A percentile compares a stretch with the other conserved stretches of the same genome.
These are phyloP conservation scores for Linaria vulgaris DNA, from an alignment of 257 asterid species.

Conservation along the genomic window DNA sequence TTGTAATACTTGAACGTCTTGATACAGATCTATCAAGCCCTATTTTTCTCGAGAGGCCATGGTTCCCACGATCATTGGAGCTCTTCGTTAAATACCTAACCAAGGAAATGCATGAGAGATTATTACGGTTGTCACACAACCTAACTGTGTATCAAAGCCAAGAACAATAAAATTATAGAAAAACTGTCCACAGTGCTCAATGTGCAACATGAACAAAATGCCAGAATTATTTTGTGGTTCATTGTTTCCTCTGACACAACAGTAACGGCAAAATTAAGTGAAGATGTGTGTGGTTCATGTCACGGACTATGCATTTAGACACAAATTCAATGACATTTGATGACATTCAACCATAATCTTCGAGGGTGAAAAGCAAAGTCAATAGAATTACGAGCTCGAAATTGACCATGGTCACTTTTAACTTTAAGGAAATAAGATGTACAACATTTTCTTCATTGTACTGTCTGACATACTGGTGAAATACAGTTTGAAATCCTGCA, in stretches of 20 bases:
- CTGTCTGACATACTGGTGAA: too few species aligned
- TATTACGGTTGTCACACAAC: neutral
- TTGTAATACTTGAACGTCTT: neutral
- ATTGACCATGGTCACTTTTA: neutral
- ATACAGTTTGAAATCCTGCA: neutral
- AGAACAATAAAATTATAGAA: neutral
- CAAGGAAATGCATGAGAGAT: neutral
- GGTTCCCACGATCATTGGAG: neutral
- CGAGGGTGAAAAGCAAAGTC: neutral
- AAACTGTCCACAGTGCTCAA: too few species aligned
- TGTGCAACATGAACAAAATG: too few species aligned
- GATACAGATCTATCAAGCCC: neutral
- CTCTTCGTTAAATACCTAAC: neutral
- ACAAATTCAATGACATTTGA: neutral
- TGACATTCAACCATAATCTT: neutral
- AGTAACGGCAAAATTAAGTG: neutral
- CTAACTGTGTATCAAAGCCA: neutral
- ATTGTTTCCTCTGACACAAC: neutral
- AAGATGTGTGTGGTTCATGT: neutral
- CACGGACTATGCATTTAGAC: neutral
- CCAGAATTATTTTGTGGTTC: neutral
- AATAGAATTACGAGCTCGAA: neutral
- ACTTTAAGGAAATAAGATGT: neutral
- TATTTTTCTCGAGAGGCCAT: neutral
- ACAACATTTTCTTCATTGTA: neutral